These are phyloP conservation scores for Neocallimastix lanati DNA, from an alignment of 192 early-diverging fungal genomes.

Conservation along the genomic window DNA sequence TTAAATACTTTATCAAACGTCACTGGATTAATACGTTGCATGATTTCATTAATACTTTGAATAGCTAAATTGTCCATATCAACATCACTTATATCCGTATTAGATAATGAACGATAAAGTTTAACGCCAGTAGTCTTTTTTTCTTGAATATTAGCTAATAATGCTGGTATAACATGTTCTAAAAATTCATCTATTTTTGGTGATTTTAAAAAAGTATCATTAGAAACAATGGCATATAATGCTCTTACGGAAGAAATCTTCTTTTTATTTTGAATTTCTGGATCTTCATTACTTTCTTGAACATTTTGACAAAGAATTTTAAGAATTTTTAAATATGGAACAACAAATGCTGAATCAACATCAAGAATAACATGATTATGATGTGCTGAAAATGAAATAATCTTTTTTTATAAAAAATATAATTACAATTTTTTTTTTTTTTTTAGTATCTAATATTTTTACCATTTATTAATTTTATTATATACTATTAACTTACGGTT, in stretches of 20 bases:
- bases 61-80: background rate
- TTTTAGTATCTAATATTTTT: too few species aligned
- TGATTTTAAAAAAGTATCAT: conserved; percentile 9
- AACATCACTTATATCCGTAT: background rate
- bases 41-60: background rate
- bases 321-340: conserved; percentile 1
- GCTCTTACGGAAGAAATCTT: conserved; percentile 16
- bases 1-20: background rate
- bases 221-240: conserved; percentile 11
- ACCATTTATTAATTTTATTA: too few species aligned
- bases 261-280: conserved; percentile 1
- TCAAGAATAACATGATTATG: background rate
- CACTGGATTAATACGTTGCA: background rate
- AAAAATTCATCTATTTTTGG: conserved; percentile 8
- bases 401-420: too few species aligned
- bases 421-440: too few species aligned
- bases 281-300: conserved; percentile 15
- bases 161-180: conserved; percentile 11
- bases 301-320: conserved; percentile 1
- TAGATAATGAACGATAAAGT: background rate
- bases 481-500: conserved; percentile 26
- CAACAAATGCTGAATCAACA: background rate
- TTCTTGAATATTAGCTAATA: conserved; percentile 14
- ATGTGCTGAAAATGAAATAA: background rate
- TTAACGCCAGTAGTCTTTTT: background rate